phyloP scores from a whole-genome alignment of 176 grass and related monocot genomes.

The Puccinellia tenuiflora region DNA sequence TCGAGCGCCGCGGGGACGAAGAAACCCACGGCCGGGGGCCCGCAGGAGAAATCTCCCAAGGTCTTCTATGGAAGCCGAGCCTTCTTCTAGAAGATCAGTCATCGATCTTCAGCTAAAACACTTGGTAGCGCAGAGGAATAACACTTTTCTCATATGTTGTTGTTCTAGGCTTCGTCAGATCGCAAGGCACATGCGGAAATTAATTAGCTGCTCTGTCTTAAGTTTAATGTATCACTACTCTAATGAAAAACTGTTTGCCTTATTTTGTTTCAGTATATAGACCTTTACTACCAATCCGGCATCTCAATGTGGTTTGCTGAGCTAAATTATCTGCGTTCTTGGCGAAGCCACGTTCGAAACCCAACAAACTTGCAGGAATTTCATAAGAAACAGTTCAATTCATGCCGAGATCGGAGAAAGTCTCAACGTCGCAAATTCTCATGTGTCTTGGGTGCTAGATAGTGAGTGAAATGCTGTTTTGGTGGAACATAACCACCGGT shows the following conservation, averaged over 20 bases:
- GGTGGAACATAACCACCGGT: neutral
- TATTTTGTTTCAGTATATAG: neutral
- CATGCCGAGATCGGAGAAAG: neutral
- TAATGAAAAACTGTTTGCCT: constrained; percentile 28
- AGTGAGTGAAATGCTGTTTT: neutral
- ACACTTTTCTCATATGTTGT: constrained; percentile 35
- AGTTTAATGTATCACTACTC: constrained; percentile 41
- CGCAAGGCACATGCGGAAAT: constrained; percentile 7
- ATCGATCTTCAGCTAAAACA: constrained; percentile 31
- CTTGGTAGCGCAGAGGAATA: constrained; percentile 44
- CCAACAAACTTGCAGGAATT: neutral
- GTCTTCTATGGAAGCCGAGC: constrained; percentile 98
- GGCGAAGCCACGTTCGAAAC: neutral
- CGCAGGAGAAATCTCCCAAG: constrained; percentile 71
- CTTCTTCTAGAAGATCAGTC: constrained; percentile 71
- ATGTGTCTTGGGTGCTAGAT: neutral
- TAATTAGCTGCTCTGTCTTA: constrained; percentile 39
- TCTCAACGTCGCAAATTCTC: neutral
- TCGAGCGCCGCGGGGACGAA: constrained; percentile 19
- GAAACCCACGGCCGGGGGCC: constrained; percentile 23
- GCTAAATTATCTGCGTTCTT: neutral
- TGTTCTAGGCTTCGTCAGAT: constrained; percentile 42
- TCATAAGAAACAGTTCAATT: neutral
- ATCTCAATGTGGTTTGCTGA: neutral
- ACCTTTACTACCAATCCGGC: neutral